Evolutionary conservation across 2,329 filamentous ascomycete genomes (phyloP), one percentile per base, ranked within the genome.

Genomic region (Xylariomycetidae sp.): DNA sequence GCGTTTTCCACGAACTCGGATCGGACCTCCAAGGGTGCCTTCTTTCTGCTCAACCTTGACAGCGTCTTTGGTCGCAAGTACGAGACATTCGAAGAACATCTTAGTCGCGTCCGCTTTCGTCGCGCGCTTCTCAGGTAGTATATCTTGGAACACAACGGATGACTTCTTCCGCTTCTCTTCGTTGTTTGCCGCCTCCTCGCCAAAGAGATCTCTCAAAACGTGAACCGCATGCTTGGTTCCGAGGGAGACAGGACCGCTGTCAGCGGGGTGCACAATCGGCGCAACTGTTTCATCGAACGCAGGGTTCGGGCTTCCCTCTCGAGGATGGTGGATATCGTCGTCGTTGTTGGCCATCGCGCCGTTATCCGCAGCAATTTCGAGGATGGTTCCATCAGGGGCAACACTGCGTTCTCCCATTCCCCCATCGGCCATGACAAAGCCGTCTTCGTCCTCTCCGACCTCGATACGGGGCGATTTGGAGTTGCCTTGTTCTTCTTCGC

Each of bases 11-110:
- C 87, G 74, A 38, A 98, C 84, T 38, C 82, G 74, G 52, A 98
- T 86, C 10, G 82, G 75, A 3, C 80, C 84, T 31, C 89, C 89
- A 17, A 96, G 74, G 23, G 72, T 53, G 10, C 74, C 74, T 41
- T 80, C 68, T 30, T 75, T 74, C 61, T 98, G 92, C 57, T 96
- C 90, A 17, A 96, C 87, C 63, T 95, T 95, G 64, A 98, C 85
- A 18, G 92, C 92, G 57, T 98, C 92, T 65, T 98, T 98, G 25
- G 92, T 98, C 5, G 90, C 92, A 29, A 98, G 72, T 3, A 98
- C 92, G 16, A 98, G 71, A 34, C 92, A 82, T 64, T 98, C 92
- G 52, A 98, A 98, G 67, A 98, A 98, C 88, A 98, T 95, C 72
- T 95, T 95, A 26, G 92, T 98, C 1, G 92, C 92, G 51, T 96